Base-by-base conservation (phyloP, 164 flowering plant species). In the Dillenia turbinata region DNA sequence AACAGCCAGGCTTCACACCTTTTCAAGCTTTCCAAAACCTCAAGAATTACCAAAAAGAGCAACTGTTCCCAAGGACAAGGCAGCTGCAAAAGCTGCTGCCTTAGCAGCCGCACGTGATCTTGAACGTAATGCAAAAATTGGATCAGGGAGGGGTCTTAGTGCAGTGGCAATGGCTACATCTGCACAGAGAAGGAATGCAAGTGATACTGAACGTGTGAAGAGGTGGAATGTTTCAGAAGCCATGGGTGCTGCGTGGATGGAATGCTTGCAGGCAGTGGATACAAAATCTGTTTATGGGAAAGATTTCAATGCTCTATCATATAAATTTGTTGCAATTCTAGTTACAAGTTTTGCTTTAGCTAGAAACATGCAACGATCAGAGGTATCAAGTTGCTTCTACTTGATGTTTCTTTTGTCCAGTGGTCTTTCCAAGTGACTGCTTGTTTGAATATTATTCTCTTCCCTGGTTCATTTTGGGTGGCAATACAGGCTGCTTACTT, bases 81-180 rank as follows among this genome's bases (percentile, higher is more conserved):
- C 98, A 71, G 86, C 96, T 52, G 97, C 99, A 62, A 92, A 92
- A 80, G 96, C 97, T 64, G 99, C 99, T 67, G 97, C 99, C 19
- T 73, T 95, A 81, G 97, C 96, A 70, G 99, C 99, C 68, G 97
- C 99, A 24, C 95, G 99, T 58, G 99, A 95, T 81, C 92, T 92
- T 77, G 96, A 95, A 64, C 93, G 98, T 54, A 87, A 77, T 82
- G 89, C 99, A 46, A 95, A 90, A 68, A 88, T 95, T 78, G 99
- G 99, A 70, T 84, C 99, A 26, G 99, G 99, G 68, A 84, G 99
- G 75, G 99, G 99, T 69, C 96, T 95, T 24, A 89, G 97, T 81
- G 99, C 99, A 45, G 96, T 95, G 52, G 99, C 99, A 56, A 95
- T 95, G 99, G 98, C 98, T 53, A 92, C 99, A 52, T 86, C 99